Conservation (phyloP, 1,139 yeast species). For the Scheffersomyces titani region DNA sequence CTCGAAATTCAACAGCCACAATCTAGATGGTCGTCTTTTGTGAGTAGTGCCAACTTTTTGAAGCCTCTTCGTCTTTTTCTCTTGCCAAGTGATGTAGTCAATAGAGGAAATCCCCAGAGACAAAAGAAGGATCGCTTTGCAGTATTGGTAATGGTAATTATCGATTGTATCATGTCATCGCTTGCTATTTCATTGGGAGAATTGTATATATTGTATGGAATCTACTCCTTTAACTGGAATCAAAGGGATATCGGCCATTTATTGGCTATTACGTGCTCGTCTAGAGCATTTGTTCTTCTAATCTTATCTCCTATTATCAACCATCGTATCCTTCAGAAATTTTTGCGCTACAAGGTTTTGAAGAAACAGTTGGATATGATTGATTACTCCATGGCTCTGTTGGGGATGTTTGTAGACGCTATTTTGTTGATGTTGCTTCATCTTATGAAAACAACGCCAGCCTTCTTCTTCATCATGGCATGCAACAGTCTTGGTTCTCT, state of each 20-base stretch:
- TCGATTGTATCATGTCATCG: slow-evolving; percentile 47
- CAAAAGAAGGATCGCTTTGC: slow-evolving; percentile 24
- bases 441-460: slow-evolving; percentile 4
- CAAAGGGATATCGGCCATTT: slow-evolving; percentile 61
- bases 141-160: slow-evolving; percentile 45
- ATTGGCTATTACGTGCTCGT: slow-evolving; percentile 54
- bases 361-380: slow-evolving; percentile 50
- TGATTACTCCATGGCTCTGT: slow-evolving; percentile 44
- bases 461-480: slow-evolving; percentile 11
- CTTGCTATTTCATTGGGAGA: slow-evolving; percentile 38
- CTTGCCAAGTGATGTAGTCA: slow-evolving; percentile 40
- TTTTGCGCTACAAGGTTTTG: slow-evolving; percentile 33
- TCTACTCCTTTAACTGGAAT: slow-evolving; percentile 59
- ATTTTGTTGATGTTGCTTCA: slow-evolving; percentile 38
- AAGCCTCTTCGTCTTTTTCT: slow-evolving; percentile 48
- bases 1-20: background rate
- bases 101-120: slow-evolving; percentile 6
- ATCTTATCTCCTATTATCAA: slow-evolving; percentile 36
- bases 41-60: slow-evolving; percentile 24
- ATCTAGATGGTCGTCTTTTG: background rate
- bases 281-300: slow-evolving; percentile 37
- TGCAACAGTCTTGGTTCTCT: slow-evolving; percentile 52
- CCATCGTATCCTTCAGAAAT: slow-evolving; percentile 26
- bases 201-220: slow-evolving; percentile 56
- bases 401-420: slow-evolving; percentile 38